Evolutionary conservation across 2,329 filamentous ascomycete genomes (phyloP).

Genomic region (Diaporthe aspalathi): DNA sequence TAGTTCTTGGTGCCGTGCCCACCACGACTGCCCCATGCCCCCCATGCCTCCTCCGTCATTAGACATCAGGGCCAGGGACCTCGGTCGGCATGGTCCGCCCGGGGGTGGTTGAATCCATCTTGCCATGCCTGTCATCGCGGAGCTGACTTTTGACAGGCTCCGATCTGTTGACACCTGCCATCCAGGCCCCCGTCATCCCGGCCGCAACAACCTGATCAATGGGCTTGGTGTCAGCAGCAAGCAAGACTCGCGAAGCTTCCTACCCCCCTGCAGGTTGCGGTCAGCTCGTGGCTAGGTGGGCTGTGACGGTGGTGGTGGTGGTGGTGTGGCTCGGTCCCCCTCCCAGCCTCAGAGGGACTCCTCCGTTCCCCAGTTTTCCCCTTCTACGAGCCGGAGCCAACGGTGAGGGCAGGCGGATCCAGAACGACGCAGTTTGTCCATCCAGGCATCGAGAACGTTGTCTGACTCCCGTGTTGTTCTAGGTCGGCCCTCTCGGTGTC

Average conservation of each 20-base stretch:
- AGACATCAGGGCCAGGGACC: background rate
- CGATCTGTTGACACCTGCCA: conserved; percentile 23
- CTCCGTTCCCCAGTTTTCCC: background rate
- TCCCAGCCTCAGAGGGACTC: background rate
- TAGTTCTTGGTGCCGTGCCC: background rate
- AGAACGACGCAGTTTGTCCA: background rate
- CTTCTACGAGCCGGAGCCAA: background rate
- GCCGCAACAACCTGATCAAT: background rate
- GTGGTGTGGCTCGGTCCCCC: background rate
- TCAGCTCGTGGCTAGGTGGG: conserved; percentile 1
- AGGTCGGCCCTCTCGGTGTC: background rate
- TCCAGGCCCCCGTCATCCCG: background rate
- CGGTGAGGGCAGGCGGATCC: background rate
- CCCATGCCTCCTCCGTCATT: conserved; percentile 3
- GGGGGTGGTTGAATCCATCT: background rate
- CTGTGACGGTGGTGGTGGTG: background rate
- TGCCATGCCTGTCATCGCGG: conserved; percentile 26
- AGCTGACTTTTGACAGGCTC: conserved; percentile 17
- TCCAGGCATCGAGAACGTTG: background rate
- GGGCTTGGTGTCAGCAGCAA: background rate
- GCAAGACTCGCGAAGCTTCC: background rate
- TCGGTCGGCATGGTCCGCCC: conserved; percentile 7
- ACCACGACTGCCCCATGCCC: no score
- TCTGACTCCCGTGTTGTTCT: background rate
- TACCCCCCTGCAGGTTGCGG: conserved; percentile 14